phyloP scores from a whole-genome alignment of 441 rosid genomes.

The Raphanus hybrid region DNA sequence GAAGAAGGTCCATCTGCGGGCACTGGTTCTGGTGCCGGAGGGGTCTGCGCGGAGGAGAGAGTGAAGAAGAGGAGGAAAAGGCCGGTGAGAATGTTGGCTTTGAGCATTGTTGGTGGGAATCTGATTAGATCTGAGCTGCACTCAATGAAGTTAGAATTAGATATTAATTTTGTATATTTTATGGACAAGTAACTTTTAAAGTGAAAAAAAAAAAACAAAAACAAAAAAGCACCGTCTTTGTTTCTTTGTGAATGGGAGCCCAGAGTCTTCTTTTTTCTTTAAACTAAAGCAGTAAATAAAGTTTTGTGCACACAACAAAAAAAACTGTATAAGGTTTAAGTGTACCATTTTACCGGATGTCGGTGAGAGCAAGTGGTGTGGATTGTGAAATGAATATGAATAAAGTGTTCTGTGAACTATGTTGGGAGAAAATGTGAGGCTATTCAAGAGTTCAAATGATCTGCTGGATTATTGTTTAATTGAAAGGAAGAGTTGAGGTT shows the following conservation, averaged over 20 bases:
- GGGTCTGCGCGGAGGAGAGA: conserved; percentile 38
- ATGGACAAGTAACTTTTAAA: conserved; percentile 14
- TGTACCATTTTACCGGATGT: neutral
- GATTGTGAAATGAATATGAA: neutral
- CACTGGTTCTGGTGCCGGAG: conserved; percentile 41
- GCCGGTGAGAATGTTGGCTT: conserved; percentile 12
- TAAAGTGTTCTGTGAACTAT: neutral
- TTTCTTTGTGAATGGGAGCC: neutral
- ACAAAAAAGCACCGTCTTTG: neutral
- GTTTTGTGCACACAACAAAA: neutral
- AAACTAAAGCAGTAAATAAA: neutral
- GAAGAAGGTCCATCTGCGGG: conserved; percentile 45
- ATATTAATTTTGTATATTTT: neutral
- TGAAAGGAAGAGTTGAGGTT: neutral
- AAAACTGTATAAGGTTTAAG: neutral
- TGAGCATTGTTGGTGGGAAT: conserved; percentile 28
- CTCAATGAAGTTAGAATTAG: conserved; percentile 16
- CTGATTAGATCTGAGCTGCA: conserved; percentile 36
- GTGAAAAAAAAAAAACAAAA: neutral
- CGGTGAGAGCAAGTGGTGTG: neutral
- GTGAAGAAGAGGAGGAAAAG: conserved; percentile 30
- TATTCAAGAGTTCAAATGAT: neutral
- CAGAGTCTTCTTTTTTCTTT: neutral
- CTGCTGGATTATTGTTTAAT: neutral
- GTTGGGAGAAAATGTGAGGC: neutral